Percentiles rank a stretch among this genome's conserved stretches.
Evolutionary conservation across 345 rosid genomes (phyloP).

Genomic region (Limnanthes douglasii): DNA sequence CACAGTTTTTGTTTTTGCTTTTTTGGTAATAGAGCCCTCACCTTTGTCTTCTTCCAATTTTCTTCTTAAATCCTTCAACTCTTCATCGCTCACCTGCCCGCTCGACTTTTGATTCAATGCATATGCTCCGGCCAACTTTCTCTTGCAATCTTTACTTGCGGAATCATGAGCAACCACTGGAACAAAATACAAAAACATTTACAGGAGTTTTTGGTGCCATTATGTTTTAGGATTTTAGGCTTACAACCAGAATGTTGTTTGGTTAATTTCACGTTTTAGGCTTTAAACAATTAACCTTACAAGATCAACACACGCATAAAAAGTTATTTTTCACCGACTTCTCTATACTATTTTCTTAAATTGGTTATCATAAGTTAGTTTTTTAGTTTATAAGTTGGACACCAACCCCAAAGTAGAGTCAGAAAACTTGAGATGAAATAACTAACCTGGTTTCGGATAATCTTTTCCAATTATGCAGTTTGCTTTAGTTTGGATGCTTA

Average conservation of each 20-base stretch:
- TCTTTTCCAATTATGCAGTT: constrained; percentile 78
- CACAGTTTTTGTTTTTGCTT: constrained; percentile 29
- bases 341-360: too few species aligned
- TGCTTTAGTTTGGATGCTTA: constrained; percentile 62
- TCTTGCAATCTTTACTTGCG: constrained; percentile 80
- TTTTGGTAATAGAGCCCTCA: constrained; percentile 16
- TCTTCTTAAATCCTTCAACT: constrained; percentile 36
- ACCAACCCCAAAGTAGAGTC: too few species aligned
- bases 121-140: constrained; percentile 69
- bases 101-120: constrained; percentile 40
- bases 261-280: too few species aligned
- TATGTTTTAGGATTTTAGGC: too few species aligned
- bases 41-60: constrained; percentile 30
- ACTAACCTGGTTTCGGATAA: constrained; percentile 79
- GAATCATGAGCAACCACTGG: constrained; percentile 74
- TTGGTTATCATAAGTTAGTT: too few species aligned
- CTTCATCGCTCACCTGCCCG: constrained; percentile 46
- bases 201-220: too few species aligned
- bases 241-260: too few species aligned
- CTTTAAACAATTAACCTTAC: too few species aligned
- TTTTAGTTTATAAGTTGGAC: too few species aligned
- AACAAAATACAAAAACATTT: constrained; percentile 2
- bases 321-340: too few species aligned
- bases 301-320: too few species aligned
- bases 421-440: neutral